phyloP scores from a whole-genome alignment of 805 yeast genomes.

The Candida tammaniensis region DNA sequence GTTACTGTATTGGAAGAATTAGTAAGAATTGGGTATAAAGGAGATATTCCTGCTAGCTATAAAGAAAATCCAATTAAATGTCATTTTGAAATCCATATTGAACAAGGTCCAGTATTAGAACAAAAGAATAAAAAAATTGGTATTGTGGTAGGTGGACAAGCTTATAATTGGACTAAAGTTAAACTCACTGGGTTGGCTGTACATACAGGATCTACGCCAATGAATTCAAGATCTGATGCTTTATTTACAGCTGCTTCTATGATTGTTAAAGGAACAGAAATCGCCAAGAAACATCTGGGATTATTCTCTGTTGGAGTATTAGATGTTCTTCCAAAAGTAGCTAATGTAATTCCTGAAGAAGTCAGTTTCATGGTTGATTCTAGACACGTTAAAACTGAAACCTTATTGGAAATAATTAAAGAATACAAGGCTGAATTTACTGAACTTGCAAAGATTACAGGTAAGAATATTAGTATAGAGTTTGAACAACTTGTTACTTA shows the following conservation, averaged over 20 bases:
- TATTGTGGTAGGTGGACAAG: slow-evolving; percentile 65
- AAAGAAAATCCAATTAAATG: slow-evolving; percentile 56
- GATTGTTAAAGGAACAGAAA: slow-evolving; percentile 53
- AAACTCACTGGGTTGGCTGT: slow-evolving; percentile 61
- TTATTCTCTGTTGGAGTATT: slow-evolving; percentile 59
- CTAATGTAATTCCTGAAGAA: slow-evolving; percentile 64
- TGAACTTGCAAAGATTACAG: slow-evolving; percentile 29
- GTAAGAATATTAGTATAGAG: slow-evolving; percentile 33
- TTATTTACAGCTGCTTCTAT: slow-evolving; percentile 55
- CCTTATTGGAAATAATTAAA: slow-evolving; percentile 30
- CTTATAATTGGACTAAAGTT: slow-evolving; percentile 59
- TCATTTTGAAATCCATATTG: slow-evolving; percentile 74
- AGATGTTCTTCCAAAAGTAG: slow-evolving; percentile 56
- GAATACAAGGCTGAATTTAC: slow-evolving; percentile 36
- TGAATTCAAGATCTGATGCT: slow-evolving; percentile 59
- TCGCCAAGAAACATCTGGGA: slow-evolving; percentile 52
- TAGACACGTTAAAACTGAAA: slow-evolving; percentile 51
- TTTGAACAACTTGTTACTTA: slow-evolving; percentile 47
- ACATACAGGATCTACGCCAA: slow-evolving; percentile 75
- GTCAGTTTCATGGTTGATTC: slow-evolving; percentile 61
- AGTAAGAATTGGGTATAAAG: slow-evolving; percentile 60
- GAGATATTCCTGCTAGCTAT: slow-evolving; percentile 47
- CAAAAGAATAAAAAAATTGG: slow-evolving; percentile 56
- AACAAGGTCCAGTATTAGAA: slow-evolving; percentile 73
- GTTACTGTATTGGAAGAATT: slow-evolving; percentile 55